Evolutionary conservation across 768 basidiomycete genomes (phyloP).

Genomic region (Lactifluus pinguis): DNA sequence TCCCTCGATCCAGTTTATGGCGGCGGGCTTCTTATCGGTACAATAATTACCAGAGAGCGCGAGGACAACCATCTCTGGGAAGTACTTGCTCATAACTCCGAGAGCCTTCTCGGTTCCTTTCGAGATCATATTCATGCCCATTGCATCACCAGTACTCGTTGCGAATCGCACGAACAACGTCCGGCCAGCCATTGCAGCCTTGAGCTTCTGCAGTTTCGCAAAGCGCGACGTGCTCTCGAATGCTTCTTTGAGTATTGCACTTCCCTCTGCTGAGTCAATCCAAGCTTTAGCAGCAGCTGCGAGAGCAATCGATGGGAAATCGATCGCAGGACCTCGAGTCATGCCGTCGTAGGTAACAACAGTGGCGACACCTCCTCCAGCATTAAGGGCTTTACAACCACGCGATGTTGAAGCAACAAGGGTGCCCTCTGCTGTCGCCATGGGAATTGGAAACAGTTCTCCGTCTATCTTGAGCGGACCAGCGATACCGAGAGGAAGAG

Average conservation of each 20-base stretch:
- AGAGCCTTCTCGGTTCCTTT: constrained; percentile 97
- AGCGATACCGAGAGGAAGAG: constrained; percentile 91
- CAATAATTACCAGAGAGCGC: constrained; percentile 97
- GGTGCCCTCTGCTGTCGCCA: constrained; percentile 99
- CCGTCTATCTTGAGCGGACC: constrained; percentile 93
- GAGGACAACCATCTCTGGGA: constrained; percentile 86
- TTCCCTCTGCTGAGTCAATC: constrained; percentile 80
- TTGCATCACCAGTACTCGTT: constrained; percentile 93
- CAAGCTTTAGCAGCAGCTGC: constrained; percentile 83
- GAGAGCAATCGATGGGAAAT: constrained; percentile 74
- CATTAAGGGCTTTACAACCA: constrained; percentile 96
- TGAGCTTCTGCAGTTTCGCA: constrained; percentile 75
- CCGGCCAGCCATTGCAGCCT: constrained; percentile 86
- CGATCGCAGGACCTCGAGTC: constrained; percentile 98
- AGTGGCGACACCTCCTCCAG: constrained; percentile 90
- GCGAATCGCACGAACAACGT: constrained; percentile 91
- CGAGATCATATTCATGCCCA: constrained; percentile 99
- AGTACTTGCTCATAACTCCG: constrained; percentile 63
- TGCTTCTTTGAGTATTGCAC: constrained; percentile 61
- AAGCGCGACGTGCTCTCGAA: constrained; percentile 96
- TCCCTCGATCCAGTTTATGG: constrained; percentile 99
- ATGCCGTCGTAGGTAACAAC: constrained; percentile 89
- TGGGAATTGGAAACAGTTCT: constrained; percentile 78
- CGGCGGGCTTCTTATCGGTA: constrained; percentile 99
- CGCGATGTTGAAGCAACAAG: constrained; percentile 96